phyloP scores from a whole-genome alignment of 331 rosid species.

The Spiraea crenata region DNA sequence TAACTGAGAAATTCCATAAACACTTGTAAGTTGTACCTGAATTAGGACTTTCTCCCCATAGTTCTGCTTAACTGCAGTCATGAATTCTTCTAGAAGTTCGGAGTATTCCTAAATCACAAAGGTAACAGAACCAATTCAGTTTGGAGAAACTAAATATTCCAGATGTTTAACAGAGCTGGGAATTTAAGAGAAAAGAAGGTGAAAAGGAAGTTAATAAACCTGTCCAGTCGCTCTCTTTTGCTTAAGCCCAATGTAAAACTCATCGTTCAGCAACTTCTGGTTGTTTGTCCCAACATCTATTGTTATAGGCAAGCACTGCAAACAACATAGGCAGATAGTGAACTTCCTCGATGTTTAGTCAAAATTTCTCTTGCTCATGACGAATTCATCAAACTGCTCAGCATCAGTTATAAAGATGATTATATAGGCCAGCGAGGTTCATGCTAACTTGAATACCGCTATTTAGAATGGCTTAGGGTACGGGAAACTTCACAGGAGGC shows the following conservation, averaged over 20 bases:
- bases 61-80: slow-evolving; percentile 91
- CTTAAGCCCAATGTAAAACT: slow-evolving; percentile 81
- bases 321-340: slow-evolving; percentile 21
- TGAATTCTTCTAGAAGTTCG: slow-evolving; percentile 90
- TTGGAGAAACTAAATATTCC: slow-evolving; percentile 10
- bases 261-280: slow-evolving; percentile 78
- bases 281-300: slow-evolving; percentile 98
- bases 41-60: slow-evolving; percentile 88
- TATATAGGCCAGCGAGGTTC: background rate
- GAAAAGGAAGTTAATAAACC: slow-evolving; percentile 40
- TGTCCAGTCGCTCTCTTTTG: slow-evolving; percentile 89
- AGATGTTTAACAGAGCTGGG: background rate
- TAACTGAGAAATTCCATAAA: background rate
- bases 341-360: background rate
- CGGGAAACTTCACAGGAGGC: background rate
- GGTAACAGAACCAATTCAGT: slow-evolving; percentile 14
- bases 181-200: background rate
- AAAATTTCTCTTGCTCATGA: background rate
- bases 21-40: slow-evolving; percentile 50
- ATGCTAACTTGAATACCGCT: too few relatives aligned
- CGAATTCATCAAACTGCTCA: background rate
- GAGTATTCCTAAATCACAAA: slow-evolving; percentile 67
- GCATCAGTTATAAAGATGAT: too few relatives aligned
- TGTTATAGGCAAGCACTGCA: slow-evolving; percentile 92
- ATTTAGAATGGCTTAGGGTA: too few relatives aligned